Percentiles rank a stretch among this genome's conserved stretches.
Conservation (phyloP, 192 early-diverging fungal genomes). For the Coemansia sp. region DNA sequence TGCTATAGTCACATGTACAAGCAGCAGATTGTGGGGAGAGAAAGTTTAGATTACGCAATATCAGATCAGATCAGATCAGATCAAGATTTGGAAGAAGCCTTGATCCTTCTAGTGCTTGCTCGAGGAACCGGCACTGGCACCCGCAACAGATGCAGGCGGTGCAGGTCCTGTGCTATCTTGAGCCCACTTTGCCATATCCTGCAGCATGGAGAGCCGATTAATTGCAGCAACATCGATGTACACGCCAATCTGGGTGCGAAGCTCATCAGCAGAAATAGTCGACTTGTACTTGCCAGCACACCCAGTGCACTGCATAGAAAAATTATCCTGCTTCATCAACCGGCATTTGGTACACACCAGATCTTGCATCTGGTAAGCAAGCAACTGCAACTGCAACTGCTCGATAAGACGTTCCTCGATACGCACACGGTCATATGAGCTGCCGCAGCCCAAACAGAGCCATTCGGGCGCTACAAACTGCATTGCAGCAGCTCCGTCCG, state of each 20-base stretch:
- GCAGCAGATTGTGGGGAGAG: constrained; percentile 4
- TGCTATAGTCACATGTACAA: neutral
- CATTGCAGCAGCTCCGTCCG: constrained; percentile 10
- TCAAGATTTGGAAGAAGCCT: neutral
- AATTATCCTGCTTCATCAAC: constrained; percentile 76
- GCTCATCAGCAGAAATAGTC: constrained; percentile 3
- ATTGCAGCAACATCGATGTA: constrained; percentile 40
- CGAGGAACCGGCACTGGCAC: neutral
- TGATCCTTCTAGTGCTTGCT: neutral
- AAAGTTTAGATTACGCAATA: neutral
- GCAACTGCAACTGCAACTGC: constrained; percentile 65
- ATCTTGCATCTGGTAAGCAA: constrained; percentile 89
- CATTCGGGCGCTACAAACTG: constrained; percentile 50
- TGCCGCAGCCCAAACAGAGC: constrained; percentile 76
- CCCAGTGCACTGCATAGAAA: constrained; percentile 67
- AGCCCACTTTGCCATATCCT: constrained; percentile 36
- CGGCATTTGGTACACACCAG: constrained; percentile 80
- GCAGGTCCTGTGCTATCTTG: neutral
- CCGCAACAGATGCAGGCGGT: neutral
- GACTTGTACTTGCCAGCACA: constrained; percentile 69
- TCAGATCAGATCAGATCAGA: constrained; percentile 1
- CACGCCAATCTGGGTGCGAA: constrained; percentile 30
- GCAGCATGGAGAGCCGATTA: constrained; percentile 37
- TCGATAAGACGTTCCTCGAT: constrained; percentile 86
- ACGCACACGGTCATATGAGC: constrained; percentile 72